phyloP scores from a whole-genome alignment of 2,329 filamentous ascomycete genomes.

The Aspergillaceae sp. region DNA sequence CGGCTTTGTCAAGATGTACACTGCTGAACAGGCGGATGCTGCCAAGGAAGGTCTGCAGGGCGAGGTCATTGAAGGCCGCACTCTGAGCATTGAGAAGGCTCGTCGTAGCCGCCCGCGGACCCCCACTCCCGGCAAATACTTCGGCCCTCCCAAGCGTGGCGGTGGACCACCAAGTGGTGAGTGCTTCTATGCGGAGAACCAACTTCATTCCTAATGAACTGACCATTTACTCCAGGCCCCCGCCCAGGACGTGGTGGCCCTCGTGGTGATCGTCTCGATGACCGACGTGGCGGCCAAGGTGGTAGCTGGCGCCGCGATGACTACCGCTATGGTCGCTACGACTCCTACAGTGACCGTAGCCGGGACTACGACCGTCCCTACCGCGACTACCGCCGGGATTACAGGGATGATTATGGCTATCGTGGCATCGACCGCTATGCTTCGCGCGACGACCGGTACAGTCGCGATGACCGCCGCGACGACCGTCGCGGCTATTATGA shows the following conservation, averaged over 20 bases:
- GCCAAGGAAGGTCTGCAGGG: constrained; percentile 94
- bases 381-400: constrained; percentile 43
- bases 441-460: constrained; percentile 40
- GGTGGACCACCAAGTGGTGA: constrained; percentile 45
- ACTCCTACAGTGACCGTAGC: constrained; percentile 39
- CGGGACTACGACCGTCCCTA: constrained; percentile 39
- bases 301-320: constrained; percentile 42
- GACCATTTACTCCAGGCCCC: constrained; percentile 13
- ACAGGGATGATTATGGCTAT: constrained; percentile 34
- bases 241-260: constrained; percentile 32
- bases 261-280: constrained; percentile 44
- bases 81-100: constrained; percentile 97
- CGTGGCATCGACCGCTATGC: constrained; percentile 39
- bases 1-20: constrained; percentile 98
- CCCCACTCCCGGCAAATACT: constrained; percentile 97
- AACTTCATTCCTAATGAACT: not conserved
- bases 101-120: constrained; percentile 90
- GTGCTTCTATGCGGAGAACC: constrained; percentile 24
- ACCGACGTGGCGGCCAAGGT: constrained; percentile 45
- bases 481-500: constrained; percentile 44
- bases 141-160: constrained; percentile 84
- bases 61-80: constrained; percentile 89
- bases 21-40: constrained; percentile 87
- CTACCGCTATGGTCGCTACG: constrained; percentile 37
- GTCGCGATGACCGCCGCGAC: constrained; percentile 36